phyloP scores from a whole-genome alignment of 2,329 filamentous ascomycete genomes.

The Penicillium olsonii region DNA sequence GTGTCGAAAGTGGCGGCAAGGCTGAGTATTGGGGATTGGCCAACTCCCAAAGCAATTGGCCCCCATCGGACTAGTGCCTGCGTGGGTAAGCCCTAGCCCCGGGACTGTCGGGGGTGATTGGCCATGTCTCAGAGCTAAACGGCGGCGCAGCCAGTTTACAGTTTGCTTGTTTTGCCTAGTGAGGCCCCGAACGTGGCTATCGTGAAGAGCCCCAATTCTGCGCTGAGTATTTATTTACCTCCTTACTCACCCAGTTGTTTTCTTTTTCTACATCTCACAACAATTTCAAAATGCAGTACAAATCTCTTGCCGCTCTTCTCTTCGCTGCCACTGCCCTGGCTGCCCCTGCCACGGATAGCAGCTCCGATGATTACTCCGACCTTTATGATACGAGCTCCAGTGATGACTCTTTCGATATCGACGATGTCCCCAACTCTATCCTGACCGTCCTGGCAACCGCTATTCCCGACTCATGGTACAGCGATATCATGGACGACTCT shows the following conservation, averaged over 20 bases:
- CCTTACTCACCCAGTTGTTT: not conserved
- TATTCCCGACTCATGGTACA: slow-evolving; percentile 23
- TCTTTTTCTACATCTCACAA: not conserved
- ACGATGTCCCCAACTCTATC: slow-evolving; percentile 21
- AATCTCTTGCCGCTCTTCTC: slow-evolving; percentile 22
- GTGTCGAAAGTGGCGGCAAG: not conserved
- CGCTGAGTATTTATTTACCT: not conserved
- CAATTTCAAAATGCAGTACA: slow-evolving; percentile 28
- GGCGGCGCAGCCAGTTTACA: not conserved
- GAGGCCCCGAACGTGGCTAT: not conserved
- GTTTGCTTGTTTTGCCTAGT: slow-evolving; percentile 2
- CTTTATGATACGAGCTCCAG: not conserved
- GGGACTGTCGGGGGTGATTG: not conserved
- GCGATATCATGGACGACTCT: slow-evolving; percentile 18
- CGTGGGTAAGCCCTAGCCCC: too few relatives aligned
- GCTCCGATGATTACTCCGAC: not conserved
- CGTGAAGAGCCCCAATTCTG: not conserved
- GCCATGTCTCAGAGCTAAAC: not conserved
- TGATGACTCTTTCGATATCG: slow-evolving; percentile 3
- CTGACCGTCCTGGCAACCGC: slow-evolving; percentile 28
- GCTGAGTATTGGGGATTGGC: not conserved
- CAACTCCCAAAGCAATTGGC: not conserved
- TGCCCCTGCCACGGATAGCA: slow-evolving; percentile 11
- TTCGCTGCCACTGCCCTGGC: slow-evolving; percentile 26
- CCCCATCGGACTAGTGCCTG: not conserved